phyloP scores from a whole-genome alignment of 148 eudicot species.

The Persicaria maculosa region DNA sequence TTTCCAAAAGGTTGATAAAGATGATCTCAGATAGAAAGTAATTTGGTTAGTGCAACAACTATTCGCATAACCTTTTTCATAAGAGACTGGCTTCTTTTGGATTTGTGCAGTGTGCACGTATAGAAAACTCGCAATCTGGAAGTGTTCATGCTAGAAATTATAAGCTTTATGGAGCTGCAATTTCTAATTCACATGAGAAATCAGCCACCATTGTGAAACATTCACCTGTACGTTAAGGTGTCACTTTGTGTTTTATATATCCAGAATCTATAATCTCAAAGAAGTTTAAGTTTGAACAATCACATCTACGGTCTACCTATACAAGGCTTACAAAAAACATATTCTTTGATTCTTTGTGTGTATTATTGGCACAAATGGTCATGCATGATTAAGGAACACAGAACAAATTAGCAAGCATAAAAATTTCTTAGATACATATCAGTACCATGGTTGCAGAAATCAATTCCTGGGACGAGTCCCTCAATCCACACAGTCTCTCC shows the following conservation, averaged over 20 bases:
- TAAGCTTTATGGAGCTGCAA: background rate
- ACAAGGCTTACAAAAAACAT: background rate
- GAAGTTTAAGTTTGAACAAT: background rate
- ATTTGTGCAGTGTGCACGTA: background rate
- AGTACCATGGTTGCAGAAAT: slow-evolving; percentile 97
- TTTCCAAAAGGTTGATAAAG: background rate
- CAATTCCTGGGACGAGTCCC: slow-evolving; percentile 97
- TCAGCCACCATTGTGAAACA: background rate
- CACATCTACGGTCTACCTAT: background rate
- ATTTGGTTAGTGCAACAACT: background rate
- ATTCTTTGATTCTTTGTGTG: background rate
- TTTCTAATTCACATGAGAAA: background rate
- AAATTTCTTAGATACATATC: slow-evolving; percentile 9
- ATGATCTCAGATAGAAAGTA: background rate
- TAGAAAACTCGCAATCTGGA: background rate
- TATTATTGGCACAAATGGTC: background rate
- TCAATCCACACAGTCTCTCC: slow-evolving; percentile 83
- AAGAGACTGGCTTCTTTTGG: background rate
- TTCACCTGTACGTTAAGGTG: background rate
- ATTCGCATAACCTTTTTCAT: background rate
- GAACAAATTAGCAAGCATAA: background rate
- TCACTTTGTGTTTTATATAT: background rate
- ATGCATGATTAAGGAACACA: background rate
- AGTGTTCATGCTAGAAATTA: background rate
- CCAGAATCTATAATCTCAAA: background rate